These are phyloP conservation scores for Rubia peregrina DNA, from an alignment of 305 asterid species.

Conservation along the genomic window DNA sequence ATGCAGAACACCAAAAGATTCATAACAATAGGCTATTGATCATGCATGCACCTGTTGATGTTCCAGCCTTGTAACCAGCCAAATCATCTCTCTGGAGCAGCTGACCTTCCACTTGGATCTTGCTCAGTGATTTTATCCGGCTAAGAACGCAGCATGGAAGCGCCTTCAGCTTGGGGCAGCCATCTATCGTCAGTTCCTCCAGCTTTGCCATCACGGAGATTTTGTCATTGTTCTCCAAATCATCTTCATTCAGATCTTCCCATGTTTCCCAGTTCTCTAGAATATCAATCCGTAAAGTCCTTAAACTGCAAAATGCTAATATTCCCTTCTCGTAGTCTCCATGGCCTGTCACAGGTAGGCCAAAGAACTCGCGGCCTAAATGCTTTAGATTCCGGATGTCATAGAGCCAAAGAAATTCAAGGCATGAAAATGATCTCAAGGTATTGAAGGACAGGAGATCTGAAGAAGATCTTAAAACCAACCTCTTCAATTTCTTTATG, in stretches of 20 bases:
- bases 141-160: neutral
- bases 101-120: no score
- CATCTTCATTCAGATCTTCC: neutral
- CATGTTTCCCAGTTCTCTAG: neutral
- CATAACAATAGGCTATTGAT: no score
- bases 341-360: neutral
- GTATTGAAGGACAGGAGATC: neutral
- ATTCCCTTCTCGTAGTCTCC: neutral
- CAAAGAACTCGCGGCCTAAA: slow-evolving; percentile 1
- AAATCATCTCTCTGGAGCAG: no score
- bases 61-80: no score
- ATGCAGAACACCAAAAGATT: no score
- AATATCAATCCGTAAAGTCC: neutral
- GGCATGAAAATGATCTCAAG: neutral
- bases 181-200: neutral
- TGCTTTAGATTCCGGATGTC: neutral
- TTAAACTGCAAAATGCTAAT: neutral
- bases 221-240: neutral
- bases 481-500: neutral
- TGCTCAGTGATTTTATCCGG: neutral
- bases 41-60: no score
- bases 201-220: neutral
- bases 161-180: neutral
- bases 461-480: neutral
- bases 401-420: neutral